These are phyloP conservation scores for Pisolithus orientalis DNA, from an alignment of 768 basidiomycete species.

Conservation along the genomic window DNA sequence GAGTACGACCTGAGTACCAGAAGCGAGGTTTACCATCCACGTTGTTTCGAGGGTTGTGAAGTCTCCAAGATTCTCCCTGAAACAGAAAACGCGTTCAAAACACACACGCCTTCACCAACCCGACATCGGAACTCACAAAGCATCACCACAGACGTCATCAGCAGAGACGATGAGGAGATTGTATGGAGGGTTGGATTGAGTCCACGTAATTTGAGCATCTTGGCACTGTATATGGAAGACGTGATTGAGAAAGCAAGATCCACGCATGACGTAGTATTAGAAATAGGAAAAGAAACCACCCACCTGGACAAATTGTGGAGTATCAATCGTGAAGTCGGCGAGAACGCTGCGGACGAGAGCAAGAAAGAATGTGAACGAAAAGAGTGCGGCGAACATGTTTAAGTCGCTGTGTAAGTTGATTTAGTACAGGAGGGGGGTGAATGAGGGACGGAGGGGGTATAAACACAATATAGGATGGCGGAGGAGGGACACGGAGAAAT, in stretches of 20 bases:
- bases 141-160: slow-evolving; percentile 49
- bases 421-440: neutral
- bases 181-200: slow-evolving; percentile 41
- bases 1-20: slow-evolving; percentile 43
- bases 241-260: neutral
- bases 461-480: neutral
- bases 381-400: slow-evolving; percentile 74
- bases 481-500: neutral
- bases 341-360: slow-evolving; percentile 44
- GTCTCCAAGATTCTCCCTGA: slow-evolving; percentile 57
- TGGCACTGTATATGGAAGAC: slow-evolving; percentile 42
- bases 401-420: slow-evolving; percentile 5
- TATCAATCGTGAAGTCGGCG: slow-evolving; percentile 48
- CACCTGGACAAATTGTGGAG: slow-evolving; percentile 52
- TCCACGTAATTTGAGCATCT: slow-evolving; percentile 46
- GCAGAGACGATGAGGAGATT: slow-evolving; percentile 50
- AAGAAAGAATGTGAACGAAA: slow-evolving; percentile 66
- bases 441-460: neutral
- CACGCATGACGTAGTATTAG: no score
- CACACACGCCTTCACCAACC: neutral
- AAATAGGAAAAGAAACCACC: neutral
- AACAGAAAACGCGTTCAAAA: neutral
- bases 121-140: slow-evolving; percentile 41
- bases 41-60: slow-evolving; percentile 35
- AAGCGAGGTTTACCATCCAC: slow-evolving; percentile 37